Base-by-base conservation (phyloP, 2,329 filamentous ascomycete genomes). In the Clonostachys solani region DNA sequence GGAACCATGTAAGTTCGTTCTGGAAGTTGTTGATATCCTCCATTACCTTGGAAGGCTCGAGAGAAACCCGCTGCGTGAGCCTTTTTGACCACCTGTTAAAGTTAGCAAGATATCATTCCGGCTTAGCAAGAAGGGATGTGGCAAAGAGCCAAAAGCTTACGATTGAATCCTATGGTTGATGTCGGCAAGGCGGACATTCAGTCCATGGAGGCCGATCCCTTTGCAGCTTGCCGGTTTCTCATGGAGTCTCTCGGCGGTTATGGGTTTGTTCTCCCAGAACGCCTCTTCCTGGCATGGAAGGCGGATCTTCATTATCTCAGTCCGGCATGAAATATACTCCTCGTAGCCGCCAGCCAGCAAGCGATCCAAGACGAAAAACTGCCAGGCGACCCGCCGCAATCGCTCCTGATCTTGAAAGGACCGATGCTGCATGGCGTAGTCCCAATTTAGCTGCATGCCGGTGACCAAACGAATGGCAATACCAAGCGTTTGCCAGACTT, bases 361-460 rank as follows among this genome's bases (percentile, higher is more conserved):
- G 8, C 67, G 61, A 44, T 71, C 67, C 41, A 69, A 52, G 41
- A 64, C 55, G 48, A 67, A 71, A 38, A 69, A 54, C 35, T 65
- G 62, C 68, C 68, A 71, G 3, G 61, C 65, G 18, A 67, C 56
- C 8, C 68, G 61, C 19, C 67, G 59, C 13, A 63, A 51, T 6
- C 53, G 61, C 50, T 71, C 68, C 45, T 68, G 65, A 23, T 67
- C 58, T 13, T 60, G 49, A 45, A 66, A 68, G 5, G 60, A 54
- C 6, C 60, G 58, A 16, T 57, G 55, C 12, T 49, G 52, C 13
- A 60, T 50, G 23, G 55, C 47, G 40, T 60, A 59, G 33, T 69
- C 64, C 67, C 66, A 70, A 51, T 71, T 71, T 9, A 67, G 50
- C 45, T 69, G 68, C 19, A 70, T 53, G 12, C 65, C 67, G 16